Evolutionary conservation across 805 yeast species (phyloP).

Genomic region (Ogataea naganishii): DNA sequence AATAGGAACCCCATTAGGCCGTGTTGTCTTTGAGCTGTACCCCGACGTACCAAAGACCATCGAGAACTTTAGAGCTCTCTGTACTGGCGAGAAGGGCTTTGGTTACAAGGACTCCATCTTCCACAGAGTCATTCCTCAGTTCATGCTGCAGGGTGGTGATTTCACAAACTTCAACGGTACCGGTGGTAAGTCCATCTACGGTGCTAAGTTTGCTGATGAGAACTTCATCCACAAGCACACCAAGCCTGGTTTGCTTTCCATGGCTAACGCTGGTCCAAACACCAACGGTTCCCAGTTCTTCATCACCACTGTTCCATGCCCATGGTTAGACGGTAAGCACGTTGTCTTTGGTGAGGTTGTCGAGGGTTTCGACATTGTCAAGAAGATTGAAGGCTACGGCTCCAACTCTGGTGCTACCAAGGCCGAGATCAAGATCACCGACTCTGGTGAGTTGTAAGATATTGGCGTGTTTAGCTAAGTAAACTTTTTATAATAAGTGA

Average conservation of each 20-base stretch:
- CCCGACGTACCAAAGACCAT: constrained; percentile 81
- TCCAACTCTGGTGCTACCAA: constrained; percentile 42
- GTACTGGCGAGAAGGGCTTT: constrained; percentile 91
- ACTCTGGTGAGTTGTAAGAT: constrained; percentile 51
- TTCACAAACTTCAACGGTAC: constrained; percentile 81
- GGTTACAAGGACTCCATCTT: constrained; percentile 81
- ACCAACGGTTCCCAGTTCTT: constrained; percentile 90
- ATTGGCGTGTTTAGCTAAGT: too few species aligned
- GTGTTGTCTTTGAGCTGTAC: constrained; percentile 81
- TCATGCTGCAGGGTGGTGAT: constrained; percentile 96
- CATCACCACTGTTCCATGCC: constrained; percentile 71
- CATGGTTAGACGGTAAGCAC: constrained; percentile 75
- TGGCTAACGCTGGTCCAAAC: constrained; percentile 93
- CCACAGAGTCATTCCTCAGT: constrained; percentile 96
- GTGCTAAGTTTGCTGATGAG: constrained; percentile 50
- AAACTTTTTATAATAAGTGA: too few species aligned
- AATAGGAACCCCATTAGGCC: constrained; percentile 31
- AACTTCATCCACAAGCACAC: constrained; percentile 68
- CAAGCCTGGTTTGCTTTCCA: constrained; percentile 74
- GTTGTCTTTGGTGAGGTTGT: constrained; percentile 72
- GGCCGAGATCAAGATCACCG: constrained; percentile 44
- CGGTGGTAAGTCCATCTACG: constrained; percentile 88
- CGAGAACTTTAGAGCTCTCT: constrained; percentile 72
- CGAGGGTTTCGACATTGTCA: constrained; percentile 62
- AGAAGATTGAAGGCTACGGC: constrained; percentile 72